Base-by-base conservation (phyloP, 306 rosid genomes). In the Abrus pulchellus region DNA sequence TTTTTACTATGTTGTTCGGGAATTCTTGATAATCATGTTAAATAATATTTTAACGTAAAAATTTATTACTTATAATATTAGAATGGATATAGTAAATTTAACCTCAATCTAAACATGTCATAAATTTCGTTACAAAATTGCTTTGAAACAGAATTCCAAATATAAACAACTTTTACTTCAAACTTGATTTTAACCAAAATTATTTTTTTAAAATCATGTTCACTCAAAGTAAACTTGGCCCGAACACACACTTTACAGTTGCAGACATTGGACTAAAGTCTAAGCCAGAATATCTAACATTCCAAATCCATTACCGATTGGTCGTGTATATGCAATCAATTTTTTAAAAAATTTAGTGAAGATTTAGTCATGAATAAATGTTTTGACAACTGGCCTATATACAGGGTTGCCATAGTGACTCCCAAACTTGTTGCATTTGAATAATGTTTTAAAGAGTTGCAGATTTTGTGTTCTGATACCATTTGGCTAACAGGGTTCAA, bases 401-500 rank as follows among this genome's bases (percentile, higher is more conserved):
- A 47, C 28, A 47, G 57, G 68, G 41, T 57, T 79, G 6, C 69
- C 56, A 28, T 7, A 14, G 20, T 48, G 34, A 13, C 64, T 59
- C 41, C 68, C 14, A 10, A 73, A 38, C 69, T 40, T 83, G 54
- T 68, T 30, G 1, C 66, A 52, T 59, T 70, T 75, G 44, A 79
- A 67, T 73, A 67, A 74, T 74, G 57, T 68, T 86, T 77, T 68
- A 30, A 61, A 72, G 74, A 27, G 70, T 81, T 53, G 50, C 63
- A 83, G 59, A 71, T 71, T 65, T 68, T 72, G 83, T 72, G 84
- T 88, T 85, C 91, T 86, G 86, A 79, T 87, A 76, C 89, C 68
- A 86, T 92, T 86, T 87, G 92, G 94, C 92, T 94, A 91, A 90
- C 98, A 92, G 98, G 97, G 97, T 90, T 94, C 98, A 85, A 86